Evolutionary conservation across 129 eudicot genomes (phyloP).

Genomic region (Lonicera japonica): DNA sequence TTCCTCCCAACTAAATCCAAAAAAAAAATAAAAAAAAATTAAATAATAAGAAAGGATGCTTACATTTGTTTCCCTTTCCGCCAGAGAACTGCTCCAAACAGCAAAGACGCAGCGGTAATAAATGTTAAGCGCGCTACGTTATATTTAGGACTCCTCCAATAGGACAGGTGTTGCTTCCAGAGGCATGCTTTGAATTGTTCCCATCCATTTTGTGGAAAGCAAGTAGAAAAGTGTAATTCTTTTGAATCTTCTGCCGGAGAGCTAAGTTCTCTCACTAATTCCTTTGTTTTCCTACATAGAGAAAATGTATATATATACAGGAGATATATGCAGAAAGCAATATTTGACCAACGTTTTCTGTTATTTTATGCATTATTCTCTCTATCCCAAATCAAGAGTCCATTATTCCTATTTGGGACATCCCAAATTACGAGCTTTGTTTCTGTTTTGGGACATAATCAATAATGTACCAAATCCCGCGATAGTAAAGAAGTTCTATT

Average conservation of each 20-base stretch:
- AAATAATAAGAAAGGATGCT: too few species aligned
- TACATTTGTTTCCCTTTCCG: constrained; percentile 18
- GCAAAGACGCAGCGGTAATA: constrained; percentile 1
- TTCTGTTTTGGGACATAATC: too few species aligned
- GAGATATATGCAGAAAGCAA: too few species aligned
- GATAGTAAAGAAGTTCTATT: too few species aligned
- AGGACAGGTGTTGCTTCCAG: constrained; percentile 26
- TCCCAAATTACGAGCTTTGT: too few species aligned
- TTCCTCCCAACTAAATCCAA: not conserved
- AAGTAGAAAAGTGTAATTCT: constrained; percentile 14
- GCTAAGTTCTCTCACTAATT: constrained; percentile 15
- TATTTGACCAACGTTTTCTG: too few species aligned
- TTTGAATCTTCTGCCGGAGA: constrained; percentile 10
- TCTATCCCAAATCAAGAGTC: too few species aligned
- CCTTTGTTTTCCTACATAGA: constrained; percentile 6
- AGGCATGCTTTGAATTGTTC: constrained; percentile 22
- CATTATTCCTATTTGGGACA: too few species aligned
- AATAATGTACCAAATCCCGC: too few species aligned
- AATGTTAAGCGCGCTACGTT: constrained; percentile 13
- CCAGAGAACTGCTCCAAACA: constrained; percentile 24
- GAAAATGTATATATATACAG: not conserved
- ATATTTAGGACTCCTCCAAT: constrained; percentile 26
- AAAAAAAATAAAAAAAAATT: too few species aligned
- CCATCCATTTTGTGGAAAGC: constrained; percentile 12
- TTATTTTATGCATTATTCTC: too few species aligned